These are phyloP conservation scores for Emergomyces pasteurianus DNA, from an alignment of 2,329 filamentous ascomycete genomes.

Conservation along the genomic window DNA sequence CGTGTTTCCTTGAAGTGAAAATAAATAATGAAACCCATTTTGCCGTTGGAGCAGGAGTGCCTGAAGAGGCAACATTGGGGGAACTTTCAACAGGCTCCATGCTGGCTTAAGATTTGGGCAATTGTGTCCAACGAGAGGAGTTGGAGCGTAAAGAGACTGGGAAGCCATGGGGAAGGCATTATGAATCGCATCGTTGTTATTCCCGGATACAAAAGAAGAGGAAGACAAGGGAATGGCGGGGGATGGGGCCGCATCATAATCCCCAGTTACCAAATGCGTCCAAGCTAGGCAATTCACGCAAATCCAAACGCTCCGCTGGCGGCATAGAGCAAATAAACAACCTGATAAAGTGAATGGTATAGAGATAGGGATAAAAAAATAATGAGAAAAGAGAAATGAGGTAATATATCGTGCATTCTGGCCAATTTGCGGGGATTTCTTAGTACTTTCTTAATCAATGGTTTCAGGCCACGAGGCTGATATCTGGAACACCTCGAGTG, in stretches of 20 bases:
- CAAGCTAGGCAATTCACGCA: not conserved
- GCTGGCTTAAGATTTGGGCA: not conserved
- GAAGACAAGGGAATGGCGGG: not conserved
- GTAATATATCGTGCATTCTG: not conserved
- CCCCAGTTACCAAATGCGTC: not conserved
- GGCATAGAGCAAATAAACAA: not conserved
- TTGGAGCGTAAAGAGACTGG: not conserved
- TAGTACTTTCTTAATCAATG: not conserved
- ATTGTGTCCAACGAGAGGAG: not conserved
- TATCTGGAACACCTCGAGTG: not conserved
- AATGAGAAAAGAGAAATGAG: not conserved
- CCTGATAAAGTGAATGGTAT: not conserved
- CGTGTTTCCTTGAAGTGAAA: conserved; percentile 56
- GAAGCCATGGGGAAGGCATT: not conserved
- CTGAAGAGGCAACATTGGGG: not conserved
- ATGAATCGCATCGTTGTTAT: not conserved
- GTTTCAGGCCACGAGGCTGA: not conserved
- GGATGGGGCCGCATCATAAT: not conserved
- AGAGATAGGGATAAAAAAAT: not conserved
- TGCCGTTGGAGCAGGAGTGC: conserved; percentile 3
- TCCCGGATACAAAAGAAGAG: not conserved
- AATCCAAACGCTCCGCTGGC: not conserved
- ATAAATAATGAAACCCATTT: conserved; percentile 52
- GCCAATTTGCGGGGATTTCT: not conserved
- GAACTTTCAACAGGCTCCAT: not conserved